These are phyloP conservation scores for Sporobolomyces roseus DNA, from an alignment of 768 basidiomycete species.

Conservation along the genomic window DNA sequence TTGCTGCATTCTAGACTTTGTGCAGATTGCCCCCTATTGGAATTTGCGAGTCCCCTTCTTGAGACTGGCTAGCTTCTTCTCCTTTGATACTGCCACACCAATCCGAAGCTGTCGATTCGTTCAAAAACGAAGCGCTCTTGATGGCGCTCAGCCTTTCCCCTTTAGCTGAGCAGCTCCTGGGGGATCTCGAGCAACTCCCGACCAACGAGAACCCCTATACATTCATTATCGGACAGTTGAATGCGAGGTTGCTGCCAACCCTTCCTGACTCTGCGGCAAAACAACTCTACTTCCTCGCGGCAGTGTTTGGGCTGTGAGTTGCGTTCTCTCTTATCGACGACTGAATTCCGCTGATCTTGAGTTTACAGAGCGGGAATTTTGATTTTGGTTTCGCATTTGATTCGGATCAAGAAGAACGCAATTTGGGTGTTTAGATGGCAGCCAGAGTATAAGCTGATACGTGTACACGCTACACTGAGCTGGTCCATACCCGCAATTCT, in stretches of 20 bases:
- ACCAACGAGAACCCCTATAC: background rate
- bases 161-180: background rate
- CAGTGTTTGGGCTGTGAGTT: slow-evolving; percentile 1
- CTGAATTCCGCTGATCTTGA: background rate
- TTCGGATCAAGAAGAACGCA: background rate
- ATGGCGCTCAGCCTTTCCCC: background rate
- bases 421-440: slow-evolving; percentile 21
- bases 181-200: background rate
- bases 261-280: background rate
- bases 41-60: no score
- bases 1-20: no score
- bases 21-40: no score
- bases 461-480: slow-evolving; percentile 3
- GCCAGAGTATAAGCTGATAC: background rate
- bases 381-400: slow-evolving; percentile 6
- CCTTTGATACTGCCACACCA: no score
- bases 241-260: slow-evolving; percentile 3
- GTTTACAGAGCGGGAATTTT: background rate
- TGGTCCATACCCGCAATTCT: slow-evolving; percentile 10
- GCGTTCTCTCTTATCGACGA: no score
- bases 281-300: slow-evolving; percentile 19
- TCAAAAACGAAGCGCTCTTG: no score
- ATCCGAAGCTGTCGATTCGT: no score
- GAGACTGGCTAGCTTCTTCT: no score
- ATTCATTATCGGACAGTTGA: background rate